Evolutionary conservation across 345 rosid species (phyloP).

Genomic region (Pseudoturritis turrita): DNA sequence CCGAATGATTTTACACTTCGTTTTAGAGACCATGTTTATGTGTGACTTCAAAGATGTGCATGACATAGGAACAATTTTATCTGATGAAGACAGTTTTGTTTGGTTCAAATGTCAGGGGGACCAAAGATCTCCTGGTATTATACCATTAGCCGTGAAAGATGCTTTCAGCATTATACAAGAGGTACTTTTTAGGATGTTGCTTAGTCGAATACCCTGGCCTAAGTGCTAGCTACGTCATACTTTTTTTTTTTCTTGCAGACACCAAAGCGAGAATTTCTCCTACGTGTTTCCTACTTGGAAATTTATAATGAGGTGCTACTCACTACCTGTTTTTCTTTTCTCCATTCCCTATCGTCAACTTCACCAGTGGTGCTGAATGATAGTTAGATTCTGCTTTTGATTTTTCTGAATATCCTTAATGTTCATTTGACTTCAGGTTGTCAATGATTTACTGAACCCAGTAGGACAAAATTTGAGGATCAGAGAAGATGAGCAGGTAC

Average conservation of each 20-base stretch:
- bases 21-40: background rate
- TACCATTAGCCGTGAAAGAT: constrained; percentile 93
- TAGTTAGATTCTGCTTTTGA: constrained; percentile 17
- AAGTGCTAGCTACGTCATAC: constrained; percentile 13
- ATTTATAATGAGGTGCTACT: constrained; percentile 89
- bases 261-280: constrained; percentile 88
- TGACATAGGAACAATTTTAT: background rate
- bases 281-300: constrained; percentile 94
- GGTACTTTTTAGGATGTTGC: constrained; percentile 43
- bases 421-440: constrained; percentile 61
- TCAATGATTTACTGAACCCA: constrained; percentile 92
- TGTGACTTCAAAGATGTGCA: background rate
- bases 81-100: constrained; percentile 16
- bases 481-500: constrained; percentile 97
- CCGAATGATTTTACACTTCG: background rate
- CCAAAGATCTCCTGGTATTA: constrained; percentile 98
- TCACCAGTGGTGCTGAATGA: constrained; percentile 11
- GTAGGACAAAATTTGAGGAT: constrained; percentile 95
- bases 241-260: constrained; percentile 42
- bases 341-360: constrained; percentile 9
- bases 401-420: constrained; percentile 16
- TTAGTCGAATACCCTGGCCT: constrained; percentile 5
- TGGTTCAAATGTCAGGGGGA: constrained; percentile 70
- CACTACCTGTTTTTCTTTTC: constrained; percentile 7
- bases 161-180: constrained; percentile 97